phyloP scores from a whole-genome alignment of 805 yeast species.

The Zygoascus tannicola region DNA sequence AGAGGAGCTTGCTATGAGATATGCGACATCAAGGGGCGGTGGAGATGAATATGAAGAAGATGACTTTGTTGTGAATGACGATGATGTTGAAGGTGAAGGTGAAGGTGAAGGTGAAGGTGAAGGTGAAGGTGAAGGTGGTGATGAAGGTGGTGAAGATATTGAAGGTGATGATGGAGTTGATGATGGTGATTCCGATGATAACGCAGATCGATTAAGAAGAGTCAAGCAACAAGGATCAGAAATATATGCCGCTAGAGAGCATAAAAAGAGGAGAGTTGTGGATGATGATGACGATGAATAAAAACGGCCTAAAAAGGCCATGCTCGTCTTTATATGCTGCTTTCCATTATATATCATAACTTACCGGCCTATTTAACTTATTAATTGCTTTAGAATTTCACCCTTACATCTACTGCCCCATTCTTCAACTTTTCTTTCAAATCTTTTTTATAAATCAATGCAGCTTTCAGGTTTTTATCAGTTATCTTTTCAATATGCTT shows the following conservation, averaged over 20 bases:
- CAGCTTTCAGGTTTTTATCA: slow-evolving; percentile 6
- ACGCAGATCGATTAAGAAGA: slow-evolving; percentile 24
- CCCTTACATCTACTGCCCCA: slow-evolving; percentile 4
- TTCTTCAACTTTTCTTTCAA: slow-evolving; percentile 12
- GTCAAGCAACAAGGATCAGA: slow-evolving; percentile 25
- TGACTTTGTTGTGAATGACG: slow-evolving; percentile 30
- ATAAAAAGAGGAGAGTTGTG: slow-evolving; percentile 23
- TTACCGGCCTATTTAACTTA: too few relatives aligned
- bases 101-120: slow-evolving; percentile 24
- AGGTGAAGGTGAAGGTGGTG: slow-evolving; percentile 26
- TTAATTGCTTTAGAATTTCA: not conserved
- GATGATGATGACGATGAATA: slow-evolving; percentile 23
- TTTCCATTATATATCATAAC: too few relatives aligned
- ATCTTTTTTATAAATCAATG: slow-evolving; percentile 8
- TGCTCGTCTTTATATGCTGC: too few relatives aligned
- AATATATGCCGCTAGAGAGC: slow-evolving; percentile 12
- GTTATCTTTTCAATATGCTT: not conserved
- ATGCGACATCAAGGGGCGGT: slow-evolving; percentile 10
- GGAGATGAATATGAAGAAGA: slow-evolving; percentile 29
- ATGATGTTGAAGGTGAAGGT: slow-evolving; percentile 24
- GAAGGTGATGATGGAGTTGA: slow-evolving; percentile 23
- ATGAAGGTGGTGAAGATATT: slow-evolving; percentile 28
- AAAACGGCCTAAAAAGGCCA: too few relatives aligned
- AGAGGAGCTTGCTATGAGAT: slow-evolving; percentile 13
- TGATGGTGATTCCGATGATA: slow-evolving; percentile 28